Evolutionary conservation across 1,284 basidiomycete genomes (phyloP), one percentile per base, ranked within the genome.

Genomic region (Coniferiporia sulphurascens): DNA sequence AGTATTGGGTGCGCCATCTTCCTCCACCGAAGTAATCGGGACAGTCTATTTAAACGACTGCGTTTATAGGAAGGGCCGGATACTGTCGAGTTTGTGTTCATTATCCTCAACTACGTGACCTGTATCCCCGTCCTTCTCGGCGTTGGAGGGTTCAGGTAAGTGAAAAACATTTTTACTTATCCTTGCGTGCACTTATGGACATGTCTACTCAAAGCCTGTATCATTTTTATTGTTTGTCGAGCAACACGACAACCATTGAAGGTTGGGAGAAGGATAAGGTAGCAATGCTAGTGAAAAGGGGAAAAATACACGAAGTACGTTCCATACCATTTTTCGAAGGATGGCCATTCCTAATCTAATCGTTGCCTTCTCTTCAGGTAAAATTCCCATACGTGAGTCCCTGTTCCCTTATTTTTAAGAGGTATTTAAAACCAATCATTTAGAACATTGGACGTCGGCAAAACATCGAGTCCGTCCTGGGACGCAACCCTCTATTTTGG

Each of bases 261-360:
- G 86, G 91, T 0, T 97, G 93, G 92, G 97, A 99, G 72, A 98
- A 98, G 75, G 95, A 99, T 69, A 94, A 91, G 71, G 93, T 87
- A 0, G 88, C 92, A 4, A 91, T 86, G 0, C 81, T 98, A 65
- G 84, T 94, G 49, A 83, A 91, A 12, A 77, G 89, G 61, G 96
- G 95, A 1, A 91, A 90, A 73, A 89, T 98, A 62, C 83, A 80
- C 55, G 90, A 94, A 74, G 89, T 90, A 63, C 27, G 78, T 27
- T 27, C 27, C 68, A 7, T 32, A 46, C 5, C 48, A 45, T 48
- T 8, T 57, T 56, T 56, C 46, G 46, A 27, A 48, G 35, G 13
- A 17, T 13, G 35, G 54, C 10, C n/a, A 15, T 22, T 27, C 10
- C 54, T 7, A 52, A 45, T 21, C 56, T 8, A 17, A 48, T 35